Conservation (phyloP, 2,329 filamentous ascomycete genomes). For the Monosporascus sp. region DNA sequence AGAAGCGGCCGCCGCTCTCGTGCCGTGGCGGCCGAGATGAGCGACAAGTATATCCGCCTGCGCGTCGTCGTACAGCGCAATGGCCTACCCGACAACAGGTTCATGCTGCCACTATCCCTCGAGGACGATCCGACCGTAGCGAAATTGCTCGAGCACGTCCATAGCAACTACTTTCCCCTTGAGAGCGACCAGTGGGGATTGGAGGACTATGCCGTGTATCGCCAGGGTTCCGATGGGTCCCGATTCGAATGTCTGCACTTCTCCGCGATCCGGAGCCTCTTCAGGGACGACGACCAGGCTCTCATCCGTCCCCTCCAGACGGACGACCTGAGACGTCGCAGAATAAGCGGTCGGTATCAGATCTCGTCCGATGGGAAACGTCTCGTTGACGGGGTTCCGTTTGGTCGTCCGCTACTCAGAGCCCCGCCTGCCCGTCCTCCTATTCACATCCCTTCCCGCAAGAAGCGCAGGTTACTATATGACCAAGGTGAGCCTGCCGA, state of each 20-base stretch:
- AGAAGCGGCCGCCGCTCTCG: too few species aligned
- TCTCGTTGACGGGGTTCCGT: conserved; percentile 79
- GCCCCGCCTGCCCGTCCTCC: conserved; percentile 55
- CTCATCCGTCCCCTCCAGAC: conserved; percentile 73
- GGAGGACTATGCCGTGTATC: conserved; percentile 83
- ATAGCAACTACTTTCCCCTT: conserved; percentile 68
- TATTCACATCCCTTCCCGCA: conserved; percentile 68
- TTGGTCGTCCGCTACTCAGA: conserved; percentile 67
- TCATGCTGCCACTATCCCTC: conserved; percentile 63
- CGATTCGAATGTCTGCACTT: conserved; percentile 88
- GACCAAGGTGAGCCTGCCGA: conserved; percentile 23
- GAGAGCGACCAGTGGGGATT: conserved; percentile 79
- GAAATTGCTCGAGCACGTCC: conserved; percentile 71
- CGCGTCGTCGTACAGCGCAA: conserved; percentile 69
- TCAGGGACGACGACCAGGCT: conserved; percentile 81
- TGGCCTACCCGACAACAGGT: conserved; percentile 63
- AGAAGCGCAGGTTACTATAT: conserved; percentile 52
- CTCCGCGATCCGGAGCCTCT: conserved; percentile 60
- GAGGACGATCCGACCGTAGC: conserved; percentile 63
- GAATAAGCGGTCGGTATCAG: conserved; percentile 72
- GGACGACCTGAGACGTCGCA: conserved; percentile 67
- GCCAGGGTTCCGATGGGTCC: conserved; percentile 47
- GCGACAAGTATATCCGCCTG: conserved; percentile 56
- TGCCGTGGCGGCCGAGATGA: conserved; percentile 17
- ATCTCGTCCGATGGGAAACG: conserved; percentile 75